These are phyloP conservation scores for Calocybe gangraenosa DNA, from an alignment of 768 basidiomycete genomes.

Conservation along the genomic window DNA sequence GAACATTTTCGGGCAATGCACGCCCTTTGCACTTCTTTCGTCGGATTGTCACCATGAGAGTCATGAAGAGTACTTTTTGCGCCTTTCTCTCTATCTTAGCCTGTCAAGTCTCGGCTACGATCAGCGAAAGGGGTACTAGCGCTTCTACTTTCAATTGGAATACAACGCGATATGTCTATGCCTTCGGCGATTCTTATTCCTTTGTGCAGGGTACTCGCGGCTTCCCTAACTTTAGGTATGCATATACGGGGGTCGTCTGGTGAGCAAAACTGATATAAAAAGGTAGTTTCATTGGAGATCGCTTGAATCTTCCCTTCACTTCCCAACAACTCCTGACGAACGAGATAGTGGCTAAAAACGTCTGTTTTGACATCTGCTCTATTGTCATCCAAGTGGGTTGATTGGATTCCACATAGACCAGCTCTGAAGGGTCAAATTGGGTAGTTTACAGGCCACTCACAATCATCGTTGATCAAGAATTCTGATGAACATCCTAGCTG, in stretches of 20 bases:
- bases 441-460: slow-evolving; percentile 19
- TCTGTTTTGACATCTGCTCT: slow-evolving; percentile 16
- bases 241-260: not conserved
- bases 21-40: too few relatives aligned
- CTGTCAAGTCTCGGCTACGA: not conserved
- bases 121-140: not conserved
- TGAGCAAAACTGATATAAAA: not conserved
- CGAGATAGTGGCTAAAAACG: slow-evolving; percentile 43
- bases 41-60: too few relatives aligned
- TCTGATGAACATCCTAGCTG: slow-evolving; percentile 24
- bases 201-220: slow-evolving; percentile 49
- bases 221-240: slow-evolving; percentile 46
- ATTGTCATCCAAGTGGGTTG: not conserved
- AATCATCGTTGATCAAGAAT: not conserved
- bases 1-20: too few relatives aligned
- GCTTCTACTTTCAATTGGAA: not conserved
- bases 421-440: slow-evolving; percentile 53
- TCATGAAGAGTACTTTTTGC: too few relatives aligned
- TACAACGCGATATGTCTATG: slow-evolving; percentile 34
- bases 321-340: slow-evolving; percentile 35
- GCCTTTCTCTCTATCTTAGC: too few relatives aligned
- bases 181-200: slow-evolving; percentile 55
- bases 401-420: slow-evolving; percentile 32
- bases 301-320: slow-evolving; percentile 36
- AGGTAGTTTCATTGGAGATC: slow-evolving; percentile 48